phyloP scores from a whole-genome alignment of 192 early-diverging fungal genomes.

The Rhizophlyctis rosea region DNA sequence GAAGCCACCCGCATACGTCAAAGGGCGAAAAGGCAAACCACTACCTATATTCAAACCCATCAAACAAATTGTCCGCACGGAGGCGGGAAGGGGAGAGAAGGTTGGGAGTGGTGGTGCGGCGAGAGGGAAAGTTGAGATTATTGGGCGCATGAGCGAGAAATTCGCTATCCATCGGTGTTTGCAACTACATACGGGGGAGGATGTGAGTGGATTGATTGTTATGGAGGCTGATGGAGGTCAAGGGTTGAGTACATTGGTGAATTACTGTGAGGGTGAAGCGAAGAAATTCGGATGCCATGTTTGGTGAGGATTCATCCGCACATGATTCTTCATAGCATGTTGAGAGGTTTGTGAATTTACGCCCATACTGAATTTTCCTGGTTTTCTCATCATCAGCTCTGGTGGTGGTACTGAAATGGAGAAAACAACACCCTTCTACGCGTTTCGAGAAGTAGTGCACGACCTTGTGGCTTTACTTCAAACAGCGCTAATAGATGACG shows the following conservation, averaged over 20 bases:
- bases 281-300: constrained; percentile 26
- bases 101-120: not conserved
- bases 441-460: constrained; percentile 34
- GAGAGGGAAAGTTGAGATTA: constrained; percentile 8
- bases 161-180: constrained; percentile 26
- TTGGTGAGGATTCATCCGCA: constrained; percentile 32
- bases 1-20: constrained; percentile 45
- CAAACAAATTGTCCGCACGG: constrained; percentile 12
- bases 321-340: too few relatives aligned
- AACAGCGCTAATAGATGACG: constrained; percentile 15
- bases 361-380: too few relatives aligned
- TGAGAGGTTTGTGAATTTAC: too few relatives aligned
- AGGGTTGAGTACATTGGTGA: constrained; percentile 45
- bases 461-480: constrained; percentile 39
- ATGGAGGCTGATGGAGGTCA: constrained; percentile 50
- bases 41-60: constrained; percentile 44
- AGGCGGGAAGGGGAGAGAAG: constrained; percentile 16
- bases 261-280: constrained; percentile 39
- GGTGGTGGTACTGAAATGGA: constrained; percentile 41
- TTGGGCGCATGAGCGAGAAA: constrained; percentile 44
- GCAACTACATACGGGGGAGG: constrained; percentile 12
- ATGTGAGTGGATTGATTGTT: constrained; percentile 27
- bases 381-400: constrained; percentile 27
- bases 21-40: constrained; percentile 42
- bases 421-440: constrained; percentile 42